Evolutionary conservation across 1,284 basidiomycete species (phyloP), one percentile per base, ranked within the genome.

Genomic region (Pyrrhoderma lamaoense): DNA sequence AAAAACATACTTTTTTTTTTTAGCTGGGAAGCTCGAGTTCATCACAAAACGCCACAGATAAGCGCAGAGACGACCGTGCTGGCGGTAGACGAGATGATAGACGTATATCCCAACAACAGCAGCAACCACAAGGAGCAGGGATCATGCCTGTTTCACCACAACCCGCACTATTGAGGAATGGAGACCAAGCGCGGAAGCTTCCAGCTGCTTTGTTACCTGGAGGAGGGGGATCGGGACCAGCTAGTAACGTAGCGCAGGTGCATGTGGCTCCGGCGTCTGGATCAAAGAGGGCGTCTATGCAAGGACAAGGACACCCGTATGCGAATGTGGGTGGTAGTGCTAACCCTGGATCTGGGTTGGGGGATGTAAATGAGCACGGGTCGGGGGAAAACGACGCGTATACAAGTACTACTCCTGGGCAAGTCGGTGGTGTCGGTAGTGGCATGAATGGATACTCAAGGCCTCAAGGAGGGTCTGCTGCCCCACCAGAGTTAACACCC

Each of bases 221-320:
- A 18, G 38, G 38, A 14, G 14, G 16, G 5, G 38, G 38, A 40
- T 16, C 38, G 4, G 63, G 67, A 2, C 67, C 74, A 16, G 80
- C 79, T 59, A 86, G 85, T 45, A 78, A 78, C 36, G 80, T 80
- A 55, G 86, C 85, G 23, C 83, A 89, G 59, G 74, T 85, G 54
- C 82, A 83, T 57, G 77, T 88, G 18, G 76, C 85, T 8, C 70
- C 59, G 59, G 22, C 74, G 77, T 49, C 85, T 86, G 62, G 85
- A 83, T 66, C 62, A 51, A 22, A 21, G 31, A n/a, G 43, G 43
- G 43, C 44, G 27, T 16, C 18, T 19, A 19, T 22, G 35, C 40
- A 44, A 42, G 18, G 45, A 7, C 35, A 19, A 5, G 52, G 48
- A 21, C 53, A 55, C 25, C 53, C 53, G 3, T 55, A 55, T 40